Percentiles rank a stretch among this genome's conserved stretches.
These are phyloP conservation scores for Fistulinella prunicolor DNA, from an alignment of 768 basidiomycete species.

Conservation along the genomic window DNA sequence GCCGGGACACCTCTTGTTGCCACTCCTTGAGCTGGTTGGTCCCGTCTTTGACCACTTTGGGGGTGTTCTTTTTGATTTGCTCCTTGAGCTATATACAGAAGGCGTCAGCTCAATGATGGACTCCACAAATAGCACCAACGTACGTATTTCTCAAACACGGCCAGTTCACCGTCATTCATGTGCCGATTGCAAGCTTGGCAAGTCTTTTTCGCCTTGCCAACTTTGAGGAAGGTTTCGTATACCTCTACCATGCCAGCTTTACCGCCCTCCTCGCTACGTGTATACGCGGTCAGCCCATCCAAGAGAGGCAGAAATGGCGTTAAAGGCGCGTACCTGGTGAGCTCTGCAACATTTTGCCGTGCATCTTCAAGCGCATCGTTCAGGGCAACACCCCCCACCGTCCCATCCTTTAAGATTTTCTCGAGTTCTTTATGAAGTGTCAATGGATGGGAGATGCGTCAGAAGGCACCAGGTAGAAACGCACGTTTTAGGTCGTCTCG, in stretches of 20 bases:
- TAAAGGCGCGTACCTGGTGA: slow-evolving; percentile 16
- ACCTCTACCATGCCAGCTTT: slow-evolving; percentile 40
- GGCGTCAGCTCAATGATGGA: neutral
- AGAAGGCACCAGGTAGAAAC: neutral
- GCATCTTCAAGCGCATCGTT: slow-evolving; percentile 48
- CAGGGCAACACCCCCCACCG: slow-evolving; percentile 39
- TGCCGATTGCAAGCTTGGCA: slow-evolving; percentile 79
- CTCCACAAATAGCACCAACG: slow-evolving; percentile 24
- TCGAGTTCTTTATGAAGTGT: slow-evolving; percentile 35
- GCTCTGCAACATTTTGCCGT: slow-evolving; percentile 10
- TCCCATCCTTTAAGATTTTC: slow-evolving; percentile 39
- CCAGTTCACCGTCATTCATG: slow-evolving; percentile 52
- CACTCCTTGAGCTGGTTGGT: slow-evolving; percentile 48
- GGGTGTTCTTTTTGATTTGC: slow-evolving; percentile 54
- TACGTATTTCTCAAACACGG: slow-evolving; percentile 71
- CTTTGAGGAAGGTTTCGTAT: slow-evolving; percentile 53
- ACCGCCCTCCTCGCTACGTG: slow-evolving; percentile 15
- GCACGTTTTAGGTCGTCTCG: slow-evolving; percentile 61
- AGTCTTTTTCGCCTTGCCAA: slow-evolving; percentile 58
- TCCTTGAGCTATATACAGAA: slow-evolving; percentile 51
- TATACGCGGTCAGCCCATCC: neutral
- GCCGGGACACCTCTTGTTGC: slow-evolving; percentile 51
- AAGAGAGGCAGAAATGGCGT: too few species aligned
- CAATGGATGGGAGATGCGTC: neutral
- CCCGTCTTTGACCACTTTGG: slow-evolving; percentile 40